Evolutionary conservation across 2,329 filamentous ascomycete genomes (phyloP), one percentile per base, ranked within the genome.

Genomic region (Penicillium concentricum): DNA sequence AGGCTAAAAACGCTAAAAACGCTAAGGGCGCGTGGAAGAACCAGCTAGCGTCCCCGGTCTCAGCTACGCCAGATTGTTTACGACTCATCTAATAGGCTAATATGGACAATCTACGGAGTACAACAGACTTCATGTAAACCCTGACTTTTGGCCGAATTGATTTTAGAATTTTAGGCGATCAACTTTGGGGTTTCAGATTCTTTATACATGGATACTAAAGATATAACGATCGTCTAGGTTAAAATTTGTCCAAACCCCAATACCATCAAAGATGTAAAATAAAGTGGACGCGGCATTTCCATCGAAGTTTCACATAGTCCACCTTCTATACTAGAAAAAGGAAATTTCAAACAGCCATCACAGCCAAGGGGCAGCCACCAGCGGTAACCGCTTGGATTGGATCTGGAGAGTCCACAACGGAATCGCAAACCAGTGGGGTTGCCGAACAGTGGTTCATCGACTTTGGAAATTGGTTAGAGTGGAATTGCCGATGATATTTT

Each of bases 381-480:
- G 20, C 30, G 52, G 60, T 37, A 28, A 32, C 56, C 24, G 9
- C 51, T 43, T 13, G 46, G 56, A 63, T 60, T 64, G 58, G 63
- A 61, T 61, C 57, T 56, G 46, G 49, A 56, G 56, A 56, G 56
- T 55, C 61, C 63, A 65, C 63, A 57, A 37, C 57, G 61, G 61
- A 54, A 49, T 44, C 54, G 54, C 59, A 66, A 66, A 65, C 63
- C 45, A 39, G 63, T 65, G 63, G 63, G 63, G 63, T 49, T 55
- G 16, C 30, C 9, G 8, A 45, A 44, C 15, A 41, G 28, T 24
- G 50, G 56, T 54, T 57, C 51, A 58, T 41, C 35, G 53, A 52
- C 18, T 26, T 28, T 20, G 16, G 18, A n/a, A 35, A 22, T 49
- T 43, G 24, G 48, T n/a, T n/a, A n/a, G n/a, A n/a, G n/a, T 35